Evolutionary conservation across 345 rosid genomes (phyloP), one percentile per base, ranked within the genome.

Genomic region (Linum tenue): DNA sequence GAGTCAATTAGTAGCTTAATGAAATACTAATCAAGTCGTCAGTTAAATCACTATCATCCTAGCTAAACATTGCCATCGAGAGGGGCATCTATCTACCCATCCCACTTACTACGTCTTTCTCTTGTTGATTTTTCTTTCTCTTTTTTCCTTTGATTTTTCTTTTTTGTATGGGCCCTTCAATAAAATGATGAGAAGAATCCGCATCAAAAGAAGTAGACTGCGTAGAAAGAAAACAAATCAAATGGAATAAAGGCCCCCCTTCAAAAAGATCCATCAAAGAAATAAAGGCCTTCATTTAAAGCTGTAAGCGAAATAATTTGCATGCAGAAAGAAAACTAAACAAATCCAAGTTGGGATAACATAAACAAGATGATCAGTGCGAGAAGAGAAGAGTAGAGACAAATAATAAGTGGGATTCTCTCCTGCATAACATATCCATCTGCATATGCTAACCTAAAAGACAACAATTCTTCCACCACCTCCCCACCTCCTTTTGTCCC

Each of bases 381-480:
- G 39, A 43, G 9, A 11, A 3, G 15, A 39, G 4, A 61, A 39
- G 53, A 43, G 22, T 50, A 22, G 73, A 75, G 80, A 75, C 80
- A 64, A 83, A 8, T 66, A 31, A 70, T 76, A 10, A 81, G 75
- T 81, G 83, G 80, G 74, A 75, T 76, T 75, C 69, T 62, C 77
- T 64, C 14, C 43, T 44, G n/a, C 60, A 22, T 1, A 22, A 22
- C 31, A 22, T 22, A 22, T 22, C 31, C 31, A 22, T 22, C 31
- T 22, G 31, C 31, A 22, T 22, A 1, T 63, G 55, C 37, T 22
- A n/a, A 36, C 15, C 68, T 7, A 3, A 10, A 16, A 14, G 17
- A 6, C 17, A 16, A 60, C 63, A 17, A 59, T 60, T 63, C 59
- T 48, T 36, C 15, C 15, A 35, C 17, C 5, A 55, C 36, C 55